Base-by-base conservation (phyloP, 441 rosid species). In the Dalechampia spathulata region DNA sequence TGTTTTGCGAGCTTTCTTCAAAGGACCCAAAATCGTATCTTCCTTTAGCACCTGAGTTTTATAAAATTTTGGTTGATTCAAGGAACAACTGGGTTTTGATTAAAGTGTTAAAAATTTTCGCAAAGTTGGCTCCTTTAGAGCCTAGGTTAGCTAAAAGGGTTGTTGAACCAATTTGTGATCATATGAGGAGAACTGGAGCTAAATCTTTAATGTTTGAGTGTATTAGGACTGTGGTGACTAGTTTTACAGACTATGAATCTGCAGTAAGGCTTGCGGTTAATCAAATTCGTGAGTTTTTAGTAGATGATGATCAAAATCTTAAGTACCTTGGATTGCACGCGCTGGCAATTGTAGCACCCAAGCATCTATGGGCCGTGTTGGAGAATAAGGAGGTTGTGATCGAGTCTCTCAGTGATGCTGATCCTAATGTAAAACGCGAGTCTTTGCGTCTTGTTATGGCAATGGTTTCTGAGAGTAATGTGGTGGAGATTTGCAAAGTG, bases 321-420 rank as follows among this genome's bases (percentile, higher is more conserved):
- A 89, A 82, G 82, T 89, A 86, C 81, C 96, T 92, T 14, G 95
- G 99, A 21, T 73, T 92, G 68, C 82, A 85, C 14, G 96, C 85
- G 1, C 79, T 86, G 53, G 67, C 86, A 0, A 72, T 77, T 68
- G 76, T 82, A 60, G 90, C 90, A 4, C 71, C 75, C 1, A 78
- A 69, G 68, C 86, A 86, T 70, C 58, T 77, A 70, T 92, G 90
- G 94, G 86, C 83, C 0, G 96, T 89, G 30, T 65, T 85, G 66
- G 88, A 92, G 82, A 80, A 86, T 69, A 86, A 86, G 79, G 96
- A 92, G 61, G 68, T 80, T 56, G 92, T 92, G 45, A 79, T 89
- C 27, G 85, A 78, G 78, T 88, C 95, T 61, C 61, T 92, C 73
- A 92, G 84, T 54, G 88, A 86, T 56, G 82, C 43, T 38, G 97